Base-by-base conservation (phyloP, 1,284 basidiomycete genomes). In the Mixia osmundae region DNA sequence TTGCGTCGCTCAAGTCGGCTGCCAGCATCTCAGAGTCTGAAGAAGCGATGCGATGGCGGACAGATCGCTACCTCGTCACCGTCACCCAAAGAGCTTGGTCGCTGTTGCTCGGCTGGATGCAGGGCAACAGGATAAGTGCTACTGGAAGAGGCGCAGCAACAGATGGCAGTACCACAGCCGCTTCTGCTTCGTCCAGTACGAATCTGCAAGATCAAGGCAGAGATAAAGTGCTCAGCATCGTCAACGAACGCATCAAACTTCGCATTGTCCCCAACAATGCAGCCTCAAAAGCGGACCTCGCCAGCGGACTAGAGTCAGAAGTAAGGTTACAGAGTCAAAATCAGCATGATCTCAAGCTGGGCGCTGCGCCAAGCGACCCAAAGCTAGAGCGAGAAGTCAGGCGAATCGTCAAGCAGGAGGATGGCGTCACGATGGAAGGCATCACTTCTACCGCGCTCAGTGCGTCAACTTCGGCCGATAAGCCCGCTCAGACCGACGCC, bases 21-120 rank as follows among this genome's bases (percentile, higher is more conserved):
- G 65, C 71, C 1, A 89, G 95, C 55, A 73, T 91, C 26, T 38
- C 47, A 18, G 51, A 54, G 40, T 47, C 45, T 28, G 51, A 73
- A 74, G 45, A 72, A 68, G 82, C 82, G 0, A 74, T 79, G 52
- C 68, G 79, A 12, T 87, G 91, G 55, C 64, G 82, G 23, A 71
- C 72, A 36, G 83, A 94, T 55, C 79, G 85, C 54, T 99, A 94
- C 57, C 69, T 73, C 23, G 65, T 95, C 40, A 71, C 73, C 25
- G 78, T 97, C 70, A 83, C 78, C 43, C 71, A 79, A 29, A 87
- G 83, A 30, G 78, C 85, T 1, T 89, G 94, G 53, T 71, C 76
- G 26, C 68, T 99, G 5, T 64, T 99, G 8, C 67, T 95, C 6
- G 87, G 87, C 25, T 99, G 91, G 91, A 60, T 99, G 37, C 91